Percentiles rank a stretch among this genome's conserved stretches.
Evolutionary conservation across 139 green algal genomes (phyloP).

Genomic region (Chlamydomonas schloesseri): DNA sequence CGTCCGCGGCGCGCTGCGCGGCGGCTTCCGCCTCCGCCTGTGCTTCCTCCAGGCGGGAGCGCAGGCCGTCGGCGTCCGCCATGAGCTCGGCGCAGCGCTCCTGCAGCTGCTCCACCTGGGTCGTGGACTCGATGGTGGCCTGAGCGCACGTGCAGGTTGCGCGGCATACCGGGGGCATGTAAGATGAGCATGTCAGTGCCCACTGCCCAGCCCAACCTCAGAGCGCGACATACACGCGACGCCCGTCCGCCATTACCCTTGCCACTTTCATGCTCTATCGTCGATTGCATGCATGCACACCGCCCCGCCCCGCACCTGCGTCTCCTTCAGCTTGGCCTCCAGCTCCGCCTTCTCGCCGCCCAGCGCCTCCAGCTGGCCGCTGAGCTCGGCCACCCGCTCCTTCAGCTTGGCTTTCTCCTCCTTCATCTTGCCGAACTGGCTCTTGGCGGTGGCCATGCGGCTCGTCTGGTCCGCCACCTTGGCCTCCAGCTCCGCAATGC

Average conservation of each 20-base stretch:
- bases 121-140: not conserved
- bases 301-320: not conserved
- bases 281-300: not conserved
- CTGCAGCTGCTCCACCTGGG: conserved; percentile 29
- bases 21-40: not conserved
- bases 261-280: no score
- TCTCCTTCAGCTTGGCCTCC: conserved; percentile 13
- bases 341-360: not conserved
- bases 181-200: no score
- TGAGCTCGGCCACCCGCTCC: conserved; percentile 7
- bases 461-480: conserved; percentile 19
- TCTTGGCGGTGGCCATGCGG: conserved; percentile 35
- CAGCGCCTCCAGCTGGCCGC: not conserved
- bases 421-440: conserved; percentile 41
- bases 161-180: no score
- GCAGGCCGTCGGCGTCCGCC: not conserved
- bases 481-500: conserved; percentile 22
- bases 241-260: no score
- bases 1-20: not conserved
- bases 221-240: no score
- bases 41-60: not conserved
- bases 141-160: not conserved
- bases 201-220: no score
- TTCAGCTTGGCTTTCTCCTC: conserved; percentile 35
- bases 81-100: conserved; percentile 32